These are phyloP conservation scores for Boletus edulis DNA, from an alignment of 768 basidiomycete genomes.

Conservation along the genomic window DNA sequence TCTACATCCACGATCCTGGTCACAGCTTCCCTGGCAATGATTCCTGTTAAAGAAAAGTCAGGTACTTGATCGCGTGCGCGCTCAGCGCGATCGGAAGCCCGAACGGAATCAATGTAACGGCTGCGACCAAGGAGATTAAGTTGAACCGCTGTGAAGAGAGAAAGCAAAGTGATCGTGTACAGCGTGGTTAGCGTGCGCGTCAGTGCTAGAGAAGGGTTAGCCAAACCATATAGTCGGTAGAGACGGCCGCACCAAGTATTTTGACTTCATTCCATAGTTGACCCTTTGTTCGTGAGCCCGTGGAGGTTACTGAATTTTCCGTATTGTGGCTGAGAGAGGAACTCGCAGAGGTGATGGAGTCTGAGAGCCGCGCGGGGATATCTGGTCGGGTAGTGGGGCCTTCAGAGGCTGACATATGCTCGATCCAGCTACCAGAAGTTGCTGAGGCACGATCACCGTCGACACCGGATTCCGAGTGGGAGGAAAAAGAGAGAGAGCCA, in stretches of 20 bases:
- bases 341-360: conserved; percentile 39
- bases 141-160: conserved; percentile 84
- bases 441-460: conserved; percentile 38
- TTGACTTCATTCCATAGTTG: conserved; percentile 95
- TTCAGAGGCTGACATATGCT: conserved; percentile 33
- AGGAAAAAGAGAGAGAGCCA: conserved; percentile 40
- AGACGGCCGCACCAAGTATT: conserved; percentile 59
- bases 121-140: conserved; percentile 79
- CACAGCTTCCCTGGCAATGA: conserved; percentile 25
- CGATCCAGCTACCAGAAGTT: conserved; percentile 45
- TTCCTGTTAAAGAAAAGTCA: conserved; percentile 27
- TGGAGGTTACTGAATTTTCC: conserved; percentile 8
- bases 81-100: conserved; percentile 61
- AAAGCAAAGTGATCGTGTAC: conserved; percentile 82
- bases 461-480: conserved; percentile 34
- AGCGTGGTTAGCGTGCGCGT: conserved; percentile 84
- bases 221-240: neutral
- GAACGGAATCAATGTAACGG: conserved; percentile 72
- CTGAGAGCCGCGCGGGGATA: conserved; percentile 32
- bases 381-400: conserved; percentile 2
- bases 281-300: conserved; percentile 54
- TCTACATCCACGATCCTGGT: conserved; percentile 27
- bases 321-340: conserved; percentile 31
- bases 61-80: conserved; percentile 40
- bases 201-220: conserved; percentile 52